Evolutionary conservation across 805 yeast species (phyloP).

Genomic region (Nakazawaea pomicola): DNA sequence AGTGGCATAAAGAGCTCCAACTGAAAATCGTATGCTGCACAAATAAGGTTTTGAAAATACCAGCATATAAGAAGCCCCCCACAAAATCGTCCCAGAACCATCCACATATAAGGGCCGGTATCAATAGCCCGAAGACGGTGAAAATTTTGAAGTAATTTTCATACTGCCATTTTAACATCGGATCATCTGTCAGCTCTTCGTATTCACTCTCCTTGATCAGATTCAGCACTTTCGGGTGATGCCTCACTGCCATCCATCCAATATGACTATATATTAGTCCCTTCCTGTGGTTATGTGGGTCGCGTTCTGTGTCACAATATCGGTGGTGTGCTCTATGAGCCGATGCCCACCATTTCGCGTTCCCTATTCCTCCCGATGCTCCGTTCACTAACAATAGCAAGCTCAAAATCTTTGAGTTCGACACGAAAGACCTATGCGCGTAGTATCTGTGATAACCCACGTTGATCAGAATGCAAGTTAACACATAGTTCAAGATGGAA

Average conservation of each 20-base stretch:
- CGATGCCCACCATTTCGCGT: constrained; percentile 73
- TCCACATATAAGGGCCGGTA: constrained; percentile 67
- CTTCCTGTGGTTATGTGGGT: constrained; percentile 79
- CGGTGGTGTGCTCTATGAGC: constrained; percentile 90
- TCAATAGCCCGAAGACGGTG: constrained; percentile 36
- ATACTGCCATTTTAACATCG: constrained; percentile 62
- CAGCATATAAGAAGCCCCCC: constrained; percentile 80
- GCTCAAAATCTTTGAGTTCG: constrained; percentile 39
- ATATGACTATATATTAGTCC: constrained; percentile 81
- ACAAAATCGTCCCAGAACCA: constrained; percentile 63
- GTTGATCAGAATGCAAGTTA: constrained; percentile 69
- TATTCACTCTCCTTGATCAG: constrained; percentile 38
- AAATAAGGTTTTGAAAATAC: constrained; percentile 61
- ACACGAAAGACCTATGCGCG: constrained; percentile 54
- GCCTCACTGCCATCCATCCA: constrained; percentile 80
- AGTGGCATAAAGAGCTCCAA: constrained; percentile 80
- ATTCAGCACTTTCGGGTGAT: constrained; percentile 47
- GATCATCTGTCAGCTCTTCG: constrained; percentile 61
- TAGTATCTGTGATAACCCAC: constrained; percentile 81
- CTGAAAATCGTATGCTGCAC: constrained; percentile 79
- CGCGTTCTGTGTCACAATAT: constrained; percentile 81
- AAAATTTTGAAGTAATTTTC: constrained; percentile 60
- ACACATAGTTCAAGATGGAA: constrained; percentile 47
- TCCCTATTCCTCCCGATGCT: constrained; percentile 70
- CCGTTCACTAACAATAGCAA: constrained; percentile 55